phyloP scores from a whole-genome alignment of 441 rosid species.

The Euphorbia schlechtendalii region DNA sequence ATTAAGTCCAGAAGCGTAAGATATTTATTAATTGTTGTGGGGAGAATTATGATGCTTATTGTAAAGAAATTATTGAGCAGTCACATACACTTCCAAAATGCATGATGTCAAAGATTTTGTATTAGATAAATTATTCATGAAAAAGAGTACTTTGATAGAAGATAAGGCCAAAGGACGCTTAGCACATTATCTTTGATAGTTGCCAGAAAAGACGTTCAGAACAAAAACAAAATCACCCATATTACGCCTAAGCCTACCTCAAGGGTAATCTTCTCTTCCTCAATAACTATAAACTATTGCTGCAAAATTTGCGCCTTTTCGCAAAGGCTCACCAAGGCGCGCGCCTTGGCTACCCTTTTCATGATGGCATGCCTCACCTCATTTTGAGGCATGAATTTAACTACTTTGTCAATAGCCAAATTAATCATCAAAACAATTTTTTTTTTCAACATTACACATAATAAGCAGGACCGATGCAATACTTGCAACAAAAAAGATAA shows the following conservation, averaged over 20 bases:
- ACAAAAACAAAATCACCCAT: background rate
- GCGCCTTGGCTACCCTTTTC: no score
- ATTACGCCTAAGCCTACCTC: background rate
- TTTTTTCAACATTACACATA: no score
- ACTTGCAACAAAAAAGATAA: background rate
- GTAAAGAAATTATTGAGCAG: background rate
- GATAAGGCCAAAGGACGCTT: background rate
- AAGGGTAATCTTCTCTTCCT: background rate
- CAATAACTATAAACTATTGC: no score
- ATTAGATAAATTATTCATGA: background rate
- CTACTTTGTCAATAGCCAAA: background rate
- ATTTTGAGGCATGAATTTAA: no score
- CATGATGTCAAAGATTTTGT: background rate
- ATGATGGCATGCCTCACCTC: no score
- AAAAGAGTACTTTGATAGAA: background rate
- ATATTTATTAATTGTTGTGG: background rate
- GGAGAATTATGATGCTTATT: background rate
- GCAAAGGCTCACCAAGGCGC: no score
- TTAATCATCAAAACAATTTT: background rate
- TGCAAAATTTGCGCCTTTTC: no score
- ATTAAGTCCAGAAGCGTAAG: background rate
- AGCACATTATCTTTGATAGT: background rate
- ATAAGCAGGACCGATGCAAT: background rate
- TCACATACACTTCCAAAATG: background rate
- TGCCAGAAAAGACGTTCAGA: background rate